A percentile compares a stretch with the other conserved stretches of the same genome.
phyloP scores from a whole-genome alignment of 2,329 filamentous ascomycete species.

The Cladosporium sp. region DNA sequence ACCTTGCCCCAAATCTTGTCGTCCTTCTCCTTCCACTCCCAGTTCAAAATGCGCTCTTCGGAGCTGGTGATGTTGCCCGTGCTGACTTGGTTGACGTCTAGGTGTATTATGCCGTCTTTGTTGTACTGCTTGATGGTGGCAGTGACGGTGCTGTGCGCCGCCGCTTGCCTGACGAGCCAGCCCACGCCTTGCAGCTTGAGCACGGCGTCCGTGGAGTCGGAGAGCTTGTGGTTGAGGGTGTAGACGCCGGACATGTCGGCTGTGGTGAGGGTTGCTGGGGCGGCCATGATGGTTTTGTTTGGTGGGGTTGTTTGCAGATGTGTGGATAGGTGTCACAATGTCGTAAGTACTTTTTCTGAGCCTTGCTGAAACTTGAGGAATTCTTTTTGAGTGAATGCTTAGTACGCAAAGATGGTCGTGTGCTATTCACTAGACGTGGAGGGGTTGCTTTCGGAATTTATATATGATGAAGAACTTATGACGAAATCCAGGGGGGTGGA shows the following conservation, averaged over 20 bases:
- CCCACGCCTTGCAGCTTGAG: constrained; percentile 61
- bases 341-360: too few relatives aligned
- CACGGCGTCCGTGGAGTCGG: constrained; percentile 67
- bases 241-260: constrained; percentile 70
- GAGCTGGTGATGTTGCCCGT: constrained; percentile 71
- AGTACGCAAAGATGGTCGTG: too few relatives aligned
- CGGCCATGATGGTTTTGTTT: constrained; percentile 60
- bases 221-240: constrained; percentile 74
- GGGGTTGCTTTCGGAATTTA: too few relatives aligned
- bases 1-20: constrained; percentile 81
- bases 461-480: too few relatives aligned
- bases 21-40: constrained; percentile 63
- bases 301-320: too few relatives aligned
- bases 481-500: too few relatives aligned
- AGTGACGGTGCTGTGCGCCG: constrained; percentile 69
- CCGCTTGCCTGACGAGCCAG: constrained; percentile 49
- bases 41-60: constrained; percentile 61
- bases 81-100: constrained; percentile 63
- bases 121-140: constrained; percentile 59
- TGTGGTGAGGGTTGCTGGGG: constrained; percentile 66
- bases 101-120: constrained; percentile 40
- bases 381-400: too few relatives aligned
- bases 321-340: too few relatives aligned
- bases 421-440: neutral
- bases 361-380: too few relatives aligned